Evolutionary conservation across 1,139 yeast species (phyloP).

Genomic region (Kodamaea plutei): DNA sequence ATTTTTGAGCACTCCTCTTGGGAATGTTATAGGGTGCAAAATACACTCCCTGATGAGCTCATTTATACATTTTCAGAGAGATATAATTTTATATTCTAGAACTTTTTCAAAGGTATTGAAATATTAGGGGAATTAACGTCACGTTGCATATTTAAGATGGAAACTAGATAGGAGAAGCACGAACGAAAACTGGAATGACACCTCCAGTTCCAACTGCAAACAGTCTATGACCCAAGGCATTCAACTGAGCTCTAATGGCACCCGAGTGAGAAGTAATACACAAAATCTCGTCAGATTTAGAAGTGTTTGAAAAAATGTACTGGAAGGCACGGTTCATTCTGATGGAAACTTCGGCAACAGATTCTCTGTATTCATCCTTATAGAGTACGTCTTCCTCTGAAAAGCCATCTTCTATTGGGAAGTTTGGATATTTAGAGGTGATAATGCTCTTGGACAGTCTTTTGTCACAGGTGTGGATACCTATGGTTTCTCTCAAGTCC

Average conservation of each 20-base stretch:
- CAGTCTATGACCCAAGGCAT: constrained; percentile 38
- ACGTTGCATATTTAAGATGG: no score
- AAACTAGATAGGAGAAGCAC: no score
- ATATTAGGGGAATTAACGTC: no score
- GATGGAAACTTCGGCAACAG: constrained; percentile 38
- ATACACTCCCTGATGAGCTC: no score
- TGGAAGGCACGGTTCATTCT: constrained; percentile 36
- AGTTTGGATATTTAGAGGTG: constrained; percentile 25
- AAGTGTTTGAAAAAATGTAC: constrained; percentile 24
- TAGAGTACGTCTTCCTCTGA: constrained; percentile 39
- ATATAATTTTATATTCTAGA: no score
- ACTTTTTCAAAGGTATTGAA: no score
- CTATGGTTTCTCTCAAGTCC: constrained; percentile 41
- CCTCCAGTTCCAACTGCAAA: constrained; percentile 46
- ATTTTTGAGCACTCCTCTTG: no score
- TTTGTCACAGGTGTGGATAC: constrained; percentile 44
- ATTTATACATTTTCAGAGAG: no score
- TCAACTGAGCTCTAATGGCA: constrained; percentile 36
- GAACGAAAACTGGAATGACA: constrained; percentile 41
- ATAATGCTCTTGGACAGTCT: constrained; percentile 32
- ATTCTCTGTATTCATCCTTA: constrained; percentile 36
- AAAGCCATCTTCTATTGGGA: constrained; percentile 38
- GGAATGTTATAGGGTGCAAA: no score
- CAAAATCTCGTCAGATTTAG: constrained; percentile 20
- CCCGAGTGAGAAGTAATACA: constrained; percentile 39